These are phyloP conservation scores for Metschnikowia corniflorae DNA, from an alignment of 805 yeast species.

Conservation along the genomic window DNA sequence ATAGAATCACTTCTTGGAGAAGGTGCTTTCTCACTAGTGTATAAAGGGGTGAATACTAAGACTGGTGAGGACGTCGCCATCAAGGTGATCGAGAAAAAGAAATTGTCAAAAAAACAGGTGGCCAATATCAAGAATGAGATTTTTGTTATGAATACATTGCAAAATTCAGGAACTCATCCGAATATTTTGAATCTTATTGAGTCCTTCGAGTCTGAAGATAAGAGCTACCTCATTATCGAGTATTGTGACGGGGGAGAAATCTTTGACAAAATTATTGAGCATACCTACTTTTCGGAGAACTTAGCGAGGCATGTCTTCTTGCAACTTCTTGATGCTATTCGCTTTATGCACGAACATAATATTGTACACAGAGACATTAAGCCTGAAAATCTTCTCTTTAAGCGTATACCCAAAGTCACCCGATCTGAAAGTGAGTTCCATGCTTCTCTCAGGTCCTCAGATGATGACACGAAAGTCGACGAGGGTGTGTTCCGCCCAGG, in stretches of 20 bases:
- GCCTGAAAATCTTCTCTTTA: constrained; percentile 72
- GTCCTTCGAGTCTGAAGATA: constrained; percentile 58
- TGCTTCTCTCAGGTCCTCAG: constrained; percentile 52
- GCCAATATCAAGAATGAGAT: constrained; percentile 79
- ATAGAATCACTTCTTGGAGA: constrained; percentile 61
- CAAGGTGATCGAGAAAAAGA: constrained; percentile 64
- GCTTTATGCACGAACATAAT: constrained; percentile 71
- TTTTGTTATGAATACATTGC: constrained; percentile 62
- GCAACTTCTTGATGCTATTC: constrained; percentile 62
- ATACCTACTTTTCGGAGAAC: constrained; percentile 64
- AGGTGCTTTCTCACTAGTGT: constrained; percentile 79
- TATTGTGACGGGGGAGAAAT: constrained; percentile 75
- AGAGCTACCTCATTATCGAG: constrained; percentile 71
- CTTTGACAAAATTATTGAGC: constrained; percentile 63
- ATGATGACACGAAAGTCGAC: constrained; percentile 70
- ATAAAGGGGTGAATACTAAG: constrained; percentile 47
- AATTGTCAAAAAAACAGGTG: constrained; percentile 57
- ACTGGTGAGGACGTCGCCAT: constrained; percentile 47
- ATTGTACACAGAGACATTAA: constrained; percentile 82
- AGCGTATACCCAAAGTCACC: constrained; percentile 48
- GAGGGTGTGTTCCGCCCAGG: constrained; percentile 83
- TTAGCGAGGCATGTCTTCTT: constrained; percentile 58
- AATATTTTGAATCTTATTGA: constrained; percentile 64
- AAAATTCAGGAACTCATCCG: constrained; percentile 43
- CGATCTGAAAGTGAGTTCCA: constrained; percentile 40